Evolutionary conservation across 1,139 yeast genomes (phyloP).

Genomic region (Geotrichum aggregatum): DNA sequence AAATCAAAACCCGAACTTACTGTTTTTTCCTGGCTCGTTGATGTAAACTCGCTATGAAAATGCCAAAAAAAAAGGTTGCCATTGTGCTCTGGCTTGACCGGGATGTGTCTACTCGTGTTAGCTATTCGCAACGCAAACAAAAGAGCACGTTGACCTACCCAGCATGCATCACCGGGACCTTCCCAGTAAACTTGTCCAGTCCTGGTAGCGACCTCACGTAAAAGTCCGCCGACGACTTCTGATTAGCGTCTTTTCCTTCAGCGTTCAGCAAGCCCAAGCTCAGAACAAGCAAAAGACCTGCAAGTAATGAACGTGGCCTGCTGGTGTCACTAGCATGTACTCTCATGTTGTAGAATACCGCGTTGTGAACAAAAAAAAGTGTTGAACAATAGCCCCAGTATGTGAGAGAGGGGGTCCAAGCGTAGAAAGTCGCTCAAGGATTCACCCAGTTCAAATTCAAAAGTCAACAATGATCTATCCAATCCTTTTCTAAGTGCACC

Average conservation of each 20-base stretch:
- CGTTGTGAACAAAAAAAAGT: too few relatives aligned
- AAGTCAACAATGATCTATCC: background rate
- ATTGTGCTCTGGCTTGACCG: conserved; percentile 49
- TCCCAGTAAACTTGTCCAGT: conserved; percentile 27
- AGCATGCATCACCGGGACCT: conserved; percentile 43
- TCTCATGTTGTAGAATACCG: background rate
- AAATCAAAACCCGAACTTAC: conserved; percentile 19
- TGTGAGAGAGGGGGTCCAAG: background rate
- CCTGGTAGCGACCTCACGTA: conserved; percentile 40
- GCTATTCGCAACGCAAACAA: background rate
- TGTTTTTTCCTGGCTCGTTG: conserved; percentile 32
- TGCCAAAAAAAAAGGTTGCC: conserved; percentile 79
- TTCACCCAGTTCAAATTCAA: background rate
- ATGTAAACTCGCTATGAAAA: conserved; percentile 34
- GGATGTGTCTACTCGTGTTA: conserved; percentile 48
- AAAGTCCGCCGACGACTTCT: conserved; percentile 35
- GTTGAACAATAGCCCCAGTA: too few relatives aligned
- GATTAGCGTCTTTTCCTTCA: background rate
- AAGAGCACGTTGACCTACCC: conserved; percentile 31
- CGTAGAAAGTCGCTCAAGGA: background rate
- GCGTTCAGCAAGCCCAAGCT: background rate
- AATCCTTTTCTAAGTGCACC: too few relatives aligned
- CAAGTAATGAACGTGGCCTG: background rate
- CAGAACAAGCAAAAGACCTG: background rate
- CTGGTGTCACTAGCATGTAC: too few relatives aligned